Evolutionary conservation across 2,329 filamentous ascomycete genomes (phyloP).

Genomic region (Neurospora crassa): DNA sequence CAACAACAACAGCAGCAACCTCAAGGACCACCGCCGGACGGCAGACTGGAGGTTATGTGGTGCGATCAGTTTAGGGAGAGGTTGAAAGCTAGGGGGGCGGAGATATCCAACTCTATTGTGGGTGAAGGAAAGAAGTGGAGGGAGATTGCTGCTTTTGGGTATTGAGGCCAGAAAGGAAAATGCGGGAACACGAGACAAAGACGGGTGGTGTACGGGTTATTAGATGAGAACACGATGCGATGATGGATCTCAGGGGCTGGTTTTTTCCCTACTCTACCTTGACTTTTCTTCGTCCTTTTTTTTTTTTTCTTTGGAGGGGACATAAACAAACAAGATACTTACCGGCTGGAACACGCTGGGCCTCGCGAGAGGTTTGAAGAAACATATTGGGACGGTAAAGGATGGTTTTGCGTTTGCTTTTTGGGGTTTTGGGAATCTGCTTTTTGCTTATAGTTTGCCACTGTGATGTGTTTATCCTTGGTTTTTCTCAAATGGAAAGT

Average conservation of each 20-base stretch:
- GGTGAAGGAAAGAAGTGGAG: constrained; percentile 28
- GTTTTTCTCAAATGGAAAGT: background rate
- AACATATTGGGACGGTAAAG: background rate
- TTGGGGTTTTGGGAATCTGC: background rate
- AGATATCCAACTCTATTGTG: constrained; percentile 27
- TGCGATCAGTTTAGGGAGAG: constrained; percentile 33
- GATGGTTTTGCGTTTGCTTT: background rate
- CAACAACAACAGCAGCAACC: background rate
- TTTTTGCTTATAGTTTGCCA: background rate
- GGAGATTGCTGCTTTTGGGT: constrained; percentile 15
- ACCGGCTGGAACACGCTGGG: background rate
- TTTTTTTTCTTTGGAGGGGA: background rate
- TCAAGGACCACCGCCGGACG: background rate
- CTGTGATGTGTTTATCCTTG: background rate
- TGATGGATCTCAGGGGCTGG: background rate
- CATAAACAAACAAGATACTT: background rate
- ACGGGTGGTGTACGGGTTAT: background rate
- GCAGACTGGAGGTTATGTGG: constrained; percentile 36
- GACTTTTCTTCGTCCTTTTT: background rate
- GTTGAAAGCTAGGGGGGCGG: constrained; percentile 30
- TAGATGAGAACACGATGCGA: background rate
- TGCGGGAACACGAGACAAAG: background rate
- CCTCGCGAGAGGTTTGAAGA: background rate
- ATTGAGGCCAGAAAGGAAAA: background rate
- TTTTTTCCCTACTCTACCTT: background rate